Percentiles rank a stretch among this genome's conserved stretches.
phyloP scores from a whole-genome alignment of 441 rosid species.

The Gossypium davidsonii region DNA sequence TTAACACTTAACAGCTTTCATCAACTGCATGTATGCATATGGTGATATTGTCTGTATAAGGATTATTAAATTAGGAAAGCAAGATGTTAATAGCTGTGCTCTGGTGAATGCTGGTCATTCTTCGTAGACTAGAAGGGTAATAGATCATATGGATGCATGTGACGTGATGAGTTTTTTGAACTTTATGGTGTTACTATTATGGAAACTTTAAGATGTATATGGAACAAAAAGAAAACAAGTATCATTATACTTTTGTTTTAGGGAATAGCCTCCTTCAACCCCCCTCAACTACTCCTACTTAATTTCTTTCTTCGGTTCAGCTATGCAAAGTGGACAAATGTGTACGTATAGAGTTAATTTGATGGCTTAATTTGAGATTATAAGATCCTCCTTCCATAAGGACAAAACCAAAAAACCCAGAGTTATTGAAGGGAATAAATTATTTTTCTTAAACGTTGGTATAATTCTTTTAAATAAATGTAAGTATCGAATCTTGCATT shows the following conservation, averaged over 20 bases:
- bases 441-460: background rate
- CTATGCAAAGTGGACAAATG: background rate
- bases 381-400: background rate
- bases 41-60: background rate
- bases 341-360: background rate
- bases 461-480: background rate
- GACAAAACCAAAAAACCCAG: background rate
- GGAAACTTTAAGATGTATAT: background rate
- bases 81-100: background rate
- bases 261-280: background rate
- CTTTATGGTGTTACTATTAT: background rate
- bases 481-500: background rate
- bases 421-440: background rate
- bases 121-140: background rate
- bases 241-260: background rate
- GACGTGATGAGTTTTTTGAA: background rate
- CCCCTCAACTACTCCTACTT: conserved; percentile 14
- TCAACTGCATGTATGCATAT: background rate
- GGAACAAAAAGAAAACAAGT: background rate
- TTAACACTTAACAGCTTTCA: background rate
- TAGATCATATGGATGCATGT: background rate
- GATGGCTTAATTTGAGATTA: background rate
- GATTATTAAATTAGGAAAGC: background rate
- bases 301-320: background rate
- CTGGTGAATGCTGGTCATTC: background rate